Percentiles rank a stretch among this genome's conserved stretches.
phyloP scores from a whole-genome alignment of 139 green algal species.

The Nannochloris sp. region DNA sequence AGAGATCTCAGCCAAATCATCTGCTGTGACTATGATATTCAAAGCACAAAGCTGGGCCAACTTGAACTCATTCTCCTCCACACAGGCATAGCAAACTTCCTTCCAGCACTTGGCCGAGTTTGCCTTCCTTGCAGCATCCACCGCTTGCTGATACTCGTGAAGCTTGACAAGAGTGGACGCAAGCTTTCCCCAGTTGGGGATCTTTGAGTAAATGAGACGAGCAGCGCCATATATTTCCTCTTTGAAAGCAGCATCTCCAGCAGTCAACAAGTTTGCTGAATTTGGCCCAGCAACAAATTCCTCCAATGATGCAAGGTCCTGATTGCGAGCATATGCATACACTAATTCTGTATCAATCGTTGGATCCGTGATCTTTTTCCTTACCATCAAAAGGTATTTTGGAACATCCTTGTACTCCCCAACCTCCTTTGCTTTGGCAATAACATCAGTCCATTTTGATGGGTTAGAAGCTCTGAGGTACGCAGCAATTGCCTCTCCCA shows the following conservation, averaged over 20 bases:
- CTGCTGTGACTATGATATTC: constrained; percentile 98
- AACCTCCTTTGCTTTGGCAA: constrained; percentile 34
- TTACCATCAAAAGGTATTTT: constrained; percentile 96
- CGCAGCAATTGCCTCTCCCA: constrained; percentile 68
- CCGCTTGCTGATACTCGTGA: constrained; percentile 77
- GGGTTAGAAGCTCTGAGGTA: constrained; percentile 82
- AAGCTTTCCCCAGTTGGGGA: constrained; percentile 92
- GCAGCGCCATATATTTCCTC: constrained; percentile 91
- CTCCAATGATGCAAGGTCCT: constrained; percentile 81
- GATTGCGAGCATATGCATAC: constrained; percentile 87
- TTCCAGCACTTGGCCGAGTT: constrained; percentile 93
- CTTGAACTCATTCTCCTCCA: constrained; percentile 91
- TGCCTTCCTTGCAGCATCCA: constrained; percentile 95
- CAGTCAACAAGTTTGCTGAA: constrained; percentile 60
- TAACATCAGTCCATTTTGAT: constrained; percentile 62
- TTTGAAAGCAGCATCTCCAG: constrained; percentile 67
- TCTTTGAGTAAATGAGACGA: constrained; percentile 81
- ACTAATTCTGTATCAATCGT: constrained; percentile 95
- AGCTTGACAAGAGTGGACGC: constrained; percentile 86
- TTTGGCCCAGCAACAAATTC: constrained; percentile 84
- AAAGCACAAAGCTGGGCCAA: constrained; percentile 94
- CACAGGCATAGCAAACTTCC: constrained; percentile 96
- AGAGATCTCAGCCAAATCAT: constrained; percentile 93
- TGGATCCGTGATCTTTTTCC: constrained; percentile 84
- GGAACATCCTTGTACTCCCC: constrained; percentile 80